Conservation (phyloP, 2,329 filamentous ascomycete genomes). For the Ilyonectria robusta region DNA sequence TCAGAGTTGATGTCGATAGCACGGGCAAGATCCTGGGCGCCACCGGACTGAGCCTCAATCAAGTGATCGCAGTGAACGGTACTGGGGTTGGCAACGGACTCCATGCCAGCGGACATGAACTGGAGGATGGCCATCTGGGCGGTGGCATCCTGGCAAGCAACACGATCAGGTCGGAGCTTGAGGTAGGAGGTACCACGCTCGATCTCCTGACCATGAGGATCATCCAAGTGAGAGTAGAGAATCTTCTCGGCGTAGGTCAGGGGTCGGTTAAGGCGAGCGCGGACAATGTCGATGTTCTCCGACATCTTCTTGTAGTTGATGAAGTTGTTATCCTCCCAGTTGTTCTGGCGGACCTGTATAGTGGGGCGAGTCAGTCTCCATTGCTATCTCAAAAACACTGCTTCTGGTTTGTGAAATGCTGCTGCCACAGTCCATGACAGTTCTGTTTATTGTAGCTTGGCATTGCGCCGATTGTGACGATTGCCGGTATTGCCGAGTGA, state of each 20-base stretch:
- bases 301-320: conserved; percentile 99
- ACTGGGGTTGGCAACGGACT: conserved; percentile 91
- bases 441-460: neutral
- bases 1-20: conserved; percentile 98
- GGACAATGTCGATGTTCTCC: conserved; percentile 94
- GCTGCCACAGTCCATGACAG: neutral
- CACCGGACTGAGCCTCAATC: conserved; percentile 97
- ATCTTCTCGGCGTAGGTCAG: conserved; percentile 98
- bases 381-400: neutral
- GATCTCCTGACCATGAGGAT: conserved; percentile 96
- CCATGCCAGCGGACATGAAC: conserved; percentile 99
- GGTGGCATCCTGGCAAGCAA: conserved; percentile 99
- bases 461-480: neutral
- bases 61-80: conserved; percentile 99
- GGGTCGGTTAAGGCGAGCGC: conserved; percentile 89
- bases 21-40: conserved; percentile 91
- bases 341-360: conserved; percentile 88
- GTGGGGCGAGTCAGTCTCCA: conserved; percentile 35
- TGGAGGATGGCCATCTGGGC: conserved; percentile 99
- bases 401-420: neutral
- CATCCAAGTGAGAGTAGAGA: conserved; percentile 97
- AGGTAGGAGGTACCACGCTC: conserved; percentile 96
- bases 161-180: conserved; percentile 95
- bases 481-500: conserved; percentile 2
- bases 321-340: conserved; percentile 94